These are phyloP conservation scores for Talaromyces sp. DNA, from an alignment of 2,329 filamentous ascomycete genomes.

Conservation along the genomic window DNA sequence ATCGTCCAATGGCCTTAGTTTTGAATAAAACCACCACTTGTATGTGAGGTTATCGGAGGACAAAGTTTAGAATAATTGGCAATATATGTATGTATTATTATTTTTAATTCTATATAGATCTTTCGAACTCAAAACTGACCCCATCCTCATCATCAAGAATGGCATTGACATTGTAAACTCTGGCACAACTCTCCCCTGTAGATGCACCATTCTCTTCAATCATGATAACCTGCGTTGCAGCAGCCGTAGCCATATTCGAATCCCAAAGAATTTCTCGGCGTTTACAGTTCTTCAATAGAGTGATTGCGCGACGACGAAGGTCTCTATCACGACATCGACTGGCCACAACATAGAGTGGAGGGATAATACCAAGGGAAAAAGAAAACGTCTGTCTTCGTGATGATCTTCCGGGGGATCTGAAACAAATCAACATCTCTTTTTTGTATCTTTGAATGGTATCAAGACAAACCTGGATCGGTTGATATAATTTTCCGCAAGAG, in stretches of 20 bases:
- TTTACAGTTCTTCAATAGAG: not conserved
- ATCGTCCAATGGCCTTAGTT: slow-evolving; percentile 24
- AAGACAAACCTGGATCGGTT: not conserved
- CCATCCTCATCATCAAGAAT: not conserved
- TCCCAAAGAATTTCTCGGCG: not conserved
- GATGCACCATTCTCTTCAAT: not conserved
- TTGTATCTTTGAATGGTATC: not conserved
- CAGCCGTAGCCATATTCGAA: not conserved
- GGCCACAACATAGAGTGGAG: not conserved
- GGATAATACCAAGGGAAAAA: not conserved
- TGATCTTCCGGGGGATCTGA: not conserved
- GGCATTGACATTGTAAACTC: not conserved
- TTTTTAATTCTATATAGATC: not conserved
- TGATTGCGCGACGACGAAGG: not conserved
- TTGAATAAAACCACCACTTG: not conserved
- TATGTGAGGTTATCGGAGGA: not conserved
- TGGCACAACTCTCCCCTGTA: not conserved
- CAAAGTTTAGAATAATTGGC: not conserved
- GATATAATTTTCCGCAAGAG: not conserved
- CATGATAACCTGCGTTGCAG: not conserved
- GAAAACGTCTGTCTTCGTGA: not conserved
- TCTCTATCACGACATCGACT: not conserved
- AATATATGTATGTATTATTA: not conserved
- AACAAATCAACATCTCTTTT: not conserved
- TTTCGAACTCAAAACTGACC: not conserved